A percentile compares a stretch with the other conserved stretches of the same genome.
Conservation (phyloP, 192 early-diverging fungal genomes). For the Gamsiella multidivaricata region DNA sequence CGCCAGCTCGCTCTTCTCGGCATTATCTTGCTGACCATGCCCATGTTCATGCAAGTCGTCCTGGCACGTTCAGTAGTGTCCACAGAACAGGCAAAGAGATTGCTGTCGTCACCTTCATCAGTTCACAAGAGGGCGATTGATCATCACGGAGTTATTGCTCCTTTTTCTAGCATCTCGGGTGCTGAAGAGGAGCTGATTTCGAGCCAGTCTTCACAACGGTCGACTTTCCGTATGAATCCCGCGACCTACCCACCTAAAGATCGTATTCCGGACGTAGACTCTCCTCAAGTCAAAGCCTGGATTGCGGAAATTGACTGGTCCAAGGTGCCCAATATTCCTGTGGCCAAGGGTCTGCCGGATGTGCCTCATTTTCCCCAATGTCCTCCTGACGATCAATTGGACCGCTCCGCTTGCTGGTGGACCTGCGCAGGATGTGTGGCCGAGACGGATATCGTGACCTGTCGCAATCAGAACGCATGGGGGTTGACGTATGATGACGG, state of each 20-base stretch:
- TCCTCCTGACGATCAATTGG: not conserved
- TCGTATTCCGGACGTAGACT: conserved; percentile 38
- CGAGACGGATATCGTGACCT: conserved; percentile 35
- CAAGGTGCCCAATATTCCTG: conserved; percentile 56
- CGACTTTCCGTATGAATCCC: conserved; percentile 15
- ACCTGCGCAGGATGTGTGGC: conserved; percentile 45
- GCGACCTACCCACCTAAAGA: conserved; percentile 50
- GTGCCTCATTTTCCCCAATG: conserved; percentile 35
- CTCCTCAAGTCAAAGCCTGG: conserved; percentile 55
- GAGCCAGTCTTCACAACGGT: too few relatives aligned
- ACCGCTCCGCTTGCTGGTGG: conserved; percentile 44
- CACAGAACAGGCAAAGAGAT: not conserved
- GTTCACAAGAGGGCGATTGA: not conserved
- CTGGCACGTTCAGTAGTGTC: not conserved
- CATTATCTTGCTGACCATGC: conserved; percentile 1
- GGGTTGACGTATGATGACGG: conserved; percentile 62
- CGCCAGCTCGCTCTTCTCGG: conserved; percentile 1
- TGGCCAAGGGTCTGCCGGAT: conserved; percentile 20
- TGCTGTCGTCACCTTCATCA: conserved; percentile 7
- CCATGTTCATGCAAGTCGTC: not conserved
- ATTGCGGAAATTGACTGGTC: conserved; percentile 52
- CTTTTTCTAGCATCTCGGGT: not conserved
- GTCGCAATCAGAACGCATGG: conserved; percentile 47
- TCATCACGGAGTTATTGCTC: not conserved
- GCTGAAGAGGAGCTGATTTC: not conserved